Conservation (phyloP, 2,329 filamentous ascomycete species). For the Neopestalotiopsis sp. region DNA sequence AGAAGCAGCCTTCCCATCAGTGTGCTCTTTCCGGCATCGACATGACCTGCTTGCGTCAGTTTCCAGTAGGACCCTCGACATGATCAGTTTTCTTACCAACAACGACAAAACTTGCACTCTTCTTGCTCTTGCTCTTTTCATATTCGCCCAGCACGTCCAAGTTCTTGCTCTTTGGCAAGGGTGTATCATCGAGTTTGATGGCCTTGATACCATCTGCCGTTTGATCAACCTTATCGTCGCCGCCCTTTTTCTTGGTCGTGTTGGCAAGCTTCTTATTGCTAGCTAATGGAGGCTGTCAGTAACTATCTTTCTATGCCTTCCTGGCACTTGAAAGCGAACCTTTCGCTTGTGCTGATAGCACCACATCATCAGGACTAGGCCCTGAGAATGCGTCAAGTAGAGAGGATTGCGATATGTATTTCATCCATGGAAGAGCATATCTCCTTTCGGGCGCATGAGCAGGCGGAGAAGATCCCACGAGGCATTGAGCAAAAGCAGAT, state of each 20-base stretch:
- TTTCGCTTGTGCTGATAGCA: conserved; percentile 87
- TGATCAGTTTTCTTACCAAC: conserved; percentile 66
- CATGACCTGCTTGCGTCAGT: conserved; percentile 70
- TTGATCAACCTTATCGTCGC: conserved; percentile 42
- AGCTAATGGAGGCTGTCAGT: conserved; percentile 58
- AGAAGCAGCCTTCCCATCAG: conserved; percentile 94
- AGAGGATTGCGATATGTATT: conserved; percentile 47
- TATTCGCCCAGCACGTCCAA: conserved; percentile 85
- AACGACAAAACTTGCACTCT: conserved; percentile 87
- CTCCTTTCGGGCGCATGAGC: conserved; percentile 30
- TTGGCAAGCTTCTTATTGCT: conserved; percentile 50
- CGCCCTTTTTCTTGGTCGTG: conserved; percentile 46
- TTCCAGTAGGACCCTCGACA: background rate
- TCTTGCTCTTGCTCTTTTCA: conserved; percentile 76
- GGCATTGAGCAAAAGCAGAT: conserved; percentile 62
- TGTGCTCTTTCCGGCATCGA: conserved; percentile 97
- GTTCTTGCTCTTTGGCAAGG: conserved; percentile 74
- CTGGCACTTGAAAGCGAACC: conserved; percentile 68
- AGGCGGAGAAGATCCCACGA: conserved; percentile 49
- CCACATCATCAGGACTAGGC: conserved; percentile 91
- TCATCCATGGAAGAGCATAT: conserved; percentile 56
- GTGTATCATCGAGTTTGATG: conserved; percentile 56
- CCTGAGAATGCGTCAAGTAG: conserved; percentile 73
- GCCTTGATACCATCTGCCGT: conserved; percentile 40
- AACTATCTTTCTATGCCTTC: conserved; percentile 50